Base-by-base conservation (phyloP, 1,139 yeast genomes). In the Nakaseomyces uthaithaninus region DNA sequence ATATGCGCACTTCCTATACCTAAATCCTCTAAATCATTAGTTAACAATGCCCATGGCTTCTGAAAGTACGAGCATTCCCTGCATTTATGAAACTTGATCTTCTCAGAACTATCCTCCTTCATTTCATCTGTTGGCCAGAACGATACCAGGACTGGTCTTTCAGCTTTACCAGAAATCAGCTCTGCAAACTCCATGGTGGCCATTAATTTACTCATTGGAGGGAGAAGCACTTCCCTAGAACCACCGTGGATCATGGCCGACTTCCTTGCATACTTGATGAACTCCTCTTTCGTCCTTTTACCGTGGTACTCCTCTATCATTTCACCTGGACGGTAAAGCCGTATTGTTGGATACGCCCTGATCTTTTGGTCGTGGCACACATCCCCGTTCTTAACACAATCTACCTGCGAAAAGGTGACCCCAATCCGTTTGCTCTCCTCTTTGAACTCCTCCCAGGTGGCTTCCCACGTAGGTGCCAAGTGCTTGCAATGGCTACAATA, bases 351-450 rank as follows among this genome's bases (percentile, higher is more conserved):
- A 51, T 71, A 82, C 24, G 65, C 67, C 15, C 47, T 55, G 33
- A 83, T 70, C 9, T 68, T 67, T 59, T 83, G 86, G 19, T 76
- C 63, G 12, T 65, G 69, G 60, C 93, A 82, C 39, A 82, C 64
- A 57, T 82, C 91, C 9, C 87, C 89, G 56, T 75, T 73, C 38
- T 71, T 79, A 16, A 79, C 68, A 64, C 93, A 83, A 55, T 82
- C 74, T 17, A 82, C 89, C 54, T 81, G 91, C 42, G 71, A 66
- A 72, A 81, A 74, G 11, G 66, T 66, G 23, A 80, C 68, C 3
- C 71, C 68, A 42, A 71, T 49, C 19, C 59, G 63, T 28, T 43
- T 38, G 6, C 72, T 68, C 36, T 71, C 66, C 46, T 68, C 63
- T 35, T 64, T 55, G 54, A 69, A 71, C 11, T 56, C 57, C 19